Base-by-base conservation (phyloP, 305 asterid species). In the Fraxinus nigra region DNA sequence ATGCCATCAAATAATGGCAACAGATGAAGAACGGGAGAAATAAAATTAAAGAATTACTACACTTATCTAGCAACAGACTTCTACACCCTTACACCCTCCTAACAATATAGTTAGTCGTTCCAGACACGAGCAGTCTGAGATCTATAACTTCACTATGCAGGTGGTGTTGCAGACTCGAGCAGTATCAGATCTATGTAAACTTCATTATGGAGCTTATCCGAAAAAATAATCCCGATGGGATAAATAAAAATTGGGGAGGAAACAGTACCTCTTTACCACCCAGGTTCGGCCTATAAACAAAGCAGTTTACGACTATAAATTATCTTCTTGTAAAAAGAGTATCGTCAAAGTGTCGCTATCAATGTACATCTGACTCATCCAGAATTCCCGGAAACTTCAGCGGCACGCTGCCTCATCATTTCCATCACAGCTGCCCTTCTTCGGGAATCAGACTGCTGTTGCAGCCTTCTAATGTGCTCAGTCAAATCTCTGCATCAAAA, bases 401-500 rank as follows among this genome's bases (percentile, higher is more conserved):
- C 92, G 20, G 91, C 90, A 10, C 96, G 94, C 82, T 89, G 94
- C 88, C 97, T 88, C 92, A 90, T 92, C 97, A 92, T 92, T 84
- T 92, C 97, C 89, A 78, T 90, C 7, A 92, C 93, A 61, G 94
- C 94, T 84, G 94, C 94, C 82, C 97, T 86, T 85, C 97, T 80
- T 46, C 97, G 84, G 34, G 93, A 88, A 76, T 92, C 94, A 14
- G 97, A 87, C 87, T 92, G 97, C 83, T 89, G 94, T 65, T 89
- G 92, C 78, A 84, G 75, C 92, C 94, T 84, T 82, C 92, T 87
- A 82, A 89, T 70, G 72, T 90, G 91, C 80, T 85, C 93, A 82
- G 83, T 87, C 87, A 90, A 85, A 84, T 92, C 94, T 81, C 96
- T 92, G 92, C 77, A 82, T 22, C 84, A 54, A 46, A 30, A 65